Evolutionary conservation across 148 eudicot species (phyloP), one percentile per base, ranked within the genome.

Genomic region (Amaranthus hypochondriacus): DNA sequence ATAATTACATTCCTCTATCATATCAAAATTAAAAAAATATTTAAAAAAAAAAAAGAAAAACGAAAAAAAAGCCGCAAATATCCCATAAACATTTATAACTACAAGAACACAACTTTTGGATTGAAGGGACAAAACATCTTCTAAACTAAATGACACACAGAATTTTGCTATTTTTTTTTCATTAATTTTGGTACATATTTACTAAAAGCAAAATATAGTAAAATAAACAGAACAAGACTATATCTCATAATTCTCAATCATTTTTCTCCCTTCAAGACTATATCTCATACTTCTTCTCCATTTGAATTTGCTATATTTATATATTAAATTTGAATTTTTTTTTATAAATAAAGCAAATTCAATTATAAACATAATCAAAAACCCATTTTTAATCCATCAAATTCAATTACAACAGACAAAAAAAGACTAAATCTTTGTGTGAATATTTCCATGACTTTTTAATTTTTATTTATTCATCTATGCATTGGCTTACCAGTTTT

Each of bases 401-500:
- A 69, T 12, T 50, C 6, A 69, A 51, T 3, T n/a, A 21, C 13
- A 60, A n/a, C 48, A 48, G 18, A 28, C 2, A 48, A 60, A 57
- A 15, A 44, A 44, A 47, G 6, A 57, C 14, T 14, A 1, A 58
- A 57, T 15, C 48, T 48, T 72, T 60, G 3, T 28, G 39, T 28
- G 39, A 28, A 28, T 28, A 28, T 28, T 28, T 28, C 39, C 39
- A 28, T 28, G 18, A 18, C 13, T 56, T 48, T 13, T 44, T n/a
- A 12, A 3, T 7, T 46, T 70, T 3, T 14, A 48, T 15, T 59
- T 2, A 5, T 75, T 58, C 39, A 53, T 53, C 13, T 71, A 63
- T 49, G 74, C n/a, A 67, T 81, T 46, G 46, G 66, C 48, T 72
- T 76, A 76, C 71, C 83, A 72, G 70, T 48, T 76, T 76, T 72